A percentile compares a stretch with the other conserved stretches of the same genome.
These are phyloP conservation scores for Neurospora sp. DNA, from an alignment of 495 filamentous ascomycete species.

Conservation along the genomic window DNA sequence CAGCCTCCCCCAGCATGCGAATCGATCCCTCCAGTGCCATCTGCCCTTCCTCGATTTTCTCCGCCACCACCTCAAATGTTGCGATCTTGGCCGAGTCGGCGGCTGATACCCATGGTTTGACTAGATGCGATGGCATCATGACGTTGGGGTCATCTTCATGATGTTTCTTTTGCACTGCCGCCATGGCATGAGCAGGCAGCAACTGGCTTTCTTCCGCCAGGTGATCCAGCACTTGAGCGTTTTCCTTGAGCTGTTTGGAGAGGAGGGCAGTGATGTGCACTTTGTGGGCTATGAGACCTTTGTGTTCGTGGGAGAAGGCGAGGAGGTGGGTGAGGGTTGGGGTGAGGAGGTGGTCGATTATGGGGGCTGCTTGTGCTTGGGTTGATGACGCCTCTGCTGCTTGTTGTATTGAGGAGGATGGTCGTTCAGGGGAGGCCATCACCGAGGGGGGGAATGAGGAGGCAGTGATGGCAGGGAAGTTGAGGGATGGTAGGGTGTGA, in stretches of 20 bases:
- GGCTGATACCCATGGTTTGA: slow-evolving; percentile 41
- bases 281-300: slow-evolving; percentile 52
- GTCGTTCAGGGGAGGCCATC: slow-evolving; percentile 17
- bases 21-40: slow-evolving; percentile 33
- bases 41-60: slow-evolving; percentile 39
- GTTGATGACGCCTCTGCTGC: slow-evolving; percentile 13
- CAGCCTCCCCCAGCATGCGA: slow-evolving; percentile 26
- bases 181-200: slow-evolving; percentile 50
- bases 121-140: slow-evolving; percentile 14
- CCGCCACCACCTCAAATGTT: slow-evolving; percentile 35
- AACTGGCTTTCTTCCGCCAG: slow-evolving; percentile 61
- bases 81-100: slow-evolving; percentile 39
- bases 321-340: slow-evolving; percentile 47
- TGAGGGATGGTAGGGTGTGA: background rate
- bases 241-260: slow-evolving; percentile 48
- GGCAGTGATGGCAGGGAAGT: background rate
- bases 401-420: slow-evolving; percentile 6
- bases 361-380: slow-evolving; percentile 1
- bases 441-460: slow-evolving; percentile 3
- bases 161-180: slow-evolving; percentile 22
- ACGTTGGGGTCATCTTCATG: slow-evolving; percentile 12
- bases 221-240: slow-evolving; percentile 45
- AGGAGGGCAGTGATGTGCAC: slow-evolving; percentile 49
- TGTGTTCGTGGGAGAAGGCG: slow-evolving; percentile 50
- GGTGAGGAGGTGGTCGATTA: slow-evolving; percentile 29